These are phyloP conservation scores for Cytospora chrysosperma DNA, from an alignment of 2,329 filamentous ascomycete genomes.

Conservation along the genomic window DNA sequence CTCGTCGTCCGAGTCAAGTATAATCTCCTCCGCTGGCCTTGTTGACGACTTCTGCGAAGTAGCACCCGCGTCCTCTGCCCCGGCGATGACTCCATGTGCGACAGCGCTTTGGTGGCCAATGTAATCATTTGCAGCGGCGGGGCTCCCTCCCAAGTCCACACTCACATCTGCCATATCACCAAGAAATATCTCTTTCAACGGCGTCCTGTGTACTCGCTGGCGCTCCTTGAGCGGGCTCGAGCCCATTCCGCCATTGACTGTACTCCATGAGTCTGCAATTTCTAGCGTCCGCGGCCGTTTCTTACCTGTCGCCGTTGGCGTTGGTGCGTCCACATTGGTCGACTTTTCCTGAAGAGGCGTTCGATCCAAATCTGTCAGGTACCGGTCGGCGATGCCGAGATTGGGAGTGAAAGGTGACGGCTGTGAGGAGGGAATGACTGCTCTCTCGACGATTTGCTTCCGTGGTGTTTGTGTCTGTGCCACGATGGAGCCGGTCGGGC, in stretches of 20 bases:
- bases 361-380: slow-evolving; percentile 34
- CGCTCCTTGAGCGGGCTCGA: slow-evolving; percentile 1
- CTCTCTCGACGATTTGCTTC: slow-evolving; percentile 8
- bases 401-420: slow-evolving; percentile 43
- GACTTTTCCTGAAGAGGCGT: slow-evolving; percentile 42
- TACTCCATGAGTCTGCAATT: slow-evolving; percentile 47
- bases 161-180: slow-evolving; percentile 16
- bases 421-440: slow-evolving; percentile 47
- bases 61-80: background rate
- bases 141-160: slow-evolving; percentile 19
- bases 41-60: slow-evolving; percentile 5
- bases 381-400: slow-evolving; percentile 35
- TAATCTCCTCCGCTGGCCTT: slow-evolving; percentile 35
- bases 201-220: slow-evolving; percentile 16
- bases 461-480: slow-evolving; percentile 47
- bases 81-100: background rate
- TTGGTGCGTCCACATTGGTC: slow-evolving; percentile 31
- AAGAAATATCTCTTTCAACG: slow-evolving; percentile 21
- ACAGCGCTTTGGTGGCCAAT: background rate
- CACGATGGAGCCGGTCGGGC: slow-evolving; percentile 33
- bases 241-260: slow-evolving; percentile 31
- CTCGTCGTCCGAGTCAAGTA: slow-evolving; percentile 52
- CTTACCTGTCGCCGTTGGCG: slow-evolving; percentile 26
- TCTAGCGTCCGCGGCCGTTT: slow-evolving; percentile 36
- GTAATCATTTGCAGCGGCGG: background rate